These are phyloP conservation scores for Penicillium sp. DNA, from an alignment of 2,329 filamentous ascomycete genomes.

Conservation along the genomic window DNA sequence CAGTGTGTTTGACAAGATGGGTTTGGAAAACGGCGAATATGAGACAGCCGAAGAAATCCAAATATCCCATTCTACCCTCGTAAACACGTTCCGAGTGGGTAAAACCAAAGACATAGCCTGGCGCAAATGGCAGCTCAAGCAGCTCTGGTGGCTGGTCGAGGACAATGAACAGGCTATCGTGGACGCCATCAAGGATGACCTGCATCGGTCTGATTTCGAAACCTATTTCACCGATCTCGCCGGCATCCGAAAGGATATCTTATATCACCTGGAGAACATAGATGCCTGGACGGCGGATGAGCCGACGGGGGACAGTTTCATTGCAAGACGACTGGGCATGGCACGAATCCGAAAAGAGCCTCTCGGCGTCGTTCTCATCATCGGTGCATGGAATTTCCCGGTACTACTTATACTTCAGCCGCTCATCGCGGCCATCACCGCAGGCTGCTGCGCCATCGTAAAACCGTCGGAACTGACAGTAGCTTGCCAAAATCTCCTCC, in stretches of 20 bases:
- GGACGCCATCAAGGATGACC: conserved; percentile 14
- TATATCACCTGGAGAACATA: conserved; percentile 39
- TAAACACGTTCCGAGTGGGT: too few relatives aligned
- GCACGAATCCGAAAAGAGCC: conserved; percentile 44
- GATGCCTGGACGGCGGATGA: conserved; percentile 43
- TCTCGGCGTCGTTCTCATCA: conserved; percentile 45
- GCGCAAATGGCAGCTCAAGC: conserved; percentile 19
- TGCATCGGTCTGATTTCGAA: conserved; percentile 18
- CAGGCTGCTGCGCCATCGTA: conserved; percentile 43
- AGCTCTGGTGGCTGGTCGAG: conserved; percentile 22
- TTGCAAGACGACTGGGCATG: conserved; percentile 29
- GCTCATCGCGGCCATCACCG: conserved; percentile 45
- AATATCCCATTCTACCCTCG: too few relatives aligned
- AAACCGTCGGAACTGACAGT: conserved; percentile 47
- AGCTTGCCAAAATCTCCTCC: conserved; percentile 38
- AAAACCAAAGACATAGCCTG: conserved; percentile 19
- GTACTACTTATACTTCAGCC: conserved; percentile 41
- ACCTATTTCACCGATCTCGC: conserved; percentile 11
- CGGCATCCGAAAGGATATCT: conserved; percentile 35
- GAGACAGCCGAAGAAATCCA: too few relatives aligned
- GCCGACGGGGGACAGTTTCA: conserved; percentile 22
- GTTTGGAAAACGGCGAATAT: too few relatives aligned
- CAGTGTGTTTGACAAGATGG: too few relatives aligned
- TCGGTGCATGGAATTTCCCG: conserved; percentile 51
- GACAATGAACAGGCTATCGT: conserved; percentile 19